phyloP scores from a whole-genome alignment of 1,284 basidiomycete genomes.

The Boletellus deceptivus region DNA sequence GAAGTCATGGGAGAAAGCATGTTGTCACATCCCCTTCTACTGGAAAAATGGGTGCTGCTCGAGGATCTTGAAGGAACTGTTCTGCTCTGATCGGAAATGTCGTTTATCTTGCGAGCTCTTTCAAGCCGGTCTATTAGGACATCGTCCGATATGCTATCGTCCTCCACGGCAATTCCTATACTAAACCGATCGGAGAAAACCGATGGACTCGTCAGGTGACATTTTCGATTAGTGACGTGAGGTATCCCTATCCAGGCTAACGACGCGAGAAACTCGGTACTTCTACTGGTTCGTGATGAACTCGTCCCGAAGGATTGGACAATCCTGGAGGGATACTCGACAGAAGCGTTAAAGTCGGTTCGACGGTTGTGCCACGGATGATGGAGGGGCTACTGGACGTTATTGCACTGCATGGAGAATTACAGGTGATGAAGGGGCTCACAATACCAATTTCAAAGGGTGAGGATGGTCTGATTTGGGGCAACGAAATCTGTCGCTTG shows the following conservation, averaged over 20 bases:
- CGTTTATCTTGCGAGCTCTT: conserved; percentile 32
- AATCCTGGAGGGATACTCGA: background rate
- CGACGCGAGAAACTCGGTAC: conserved; percentile 30
- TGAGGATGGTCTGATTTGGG: conserved; percentile 25
- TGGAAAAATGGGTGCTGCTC: background rate
- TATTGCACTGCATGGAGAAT: conserved; percentile 7
- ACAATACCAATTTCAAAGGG: conserved; percentile 29
- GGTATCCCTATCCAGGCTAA: conserved; percentile 30
- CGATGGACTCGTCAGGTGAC: background rate
- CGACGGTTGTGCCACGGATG: conserved; percentile 30
- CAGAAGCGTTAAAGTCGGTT: conserved; percentile 16
- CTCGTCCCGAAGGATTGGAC: background rate
- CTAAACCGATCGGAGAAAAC: conserved; percentile 9
- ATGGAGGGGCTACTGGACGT: conserved; percentile 28
- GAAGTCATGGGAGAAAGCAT: background rate
- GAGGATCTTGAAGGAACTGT: background rate
- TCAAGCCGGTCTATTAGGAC: conserved; percentile 45
- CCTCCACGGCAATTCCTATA: conserved; percentile 45
- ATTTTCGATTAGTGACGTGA: background rate
- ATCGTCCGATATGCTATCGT: conserved; percentile 49
- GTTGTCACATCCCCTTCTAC: background rate
- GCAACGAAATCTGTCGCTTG: conserved; percentile 15
- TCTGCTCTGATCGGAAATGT: background rate
- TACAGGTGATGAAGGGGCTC: conserved; percentile 5
- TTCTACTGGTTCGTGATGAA: conserved; percentile 11